These are phyloP conservation scores for Kwoniella newhampshirensis DNA, from an alignment of 768 basidiomycete genomes.

Conservation along the genomic window DNA sequence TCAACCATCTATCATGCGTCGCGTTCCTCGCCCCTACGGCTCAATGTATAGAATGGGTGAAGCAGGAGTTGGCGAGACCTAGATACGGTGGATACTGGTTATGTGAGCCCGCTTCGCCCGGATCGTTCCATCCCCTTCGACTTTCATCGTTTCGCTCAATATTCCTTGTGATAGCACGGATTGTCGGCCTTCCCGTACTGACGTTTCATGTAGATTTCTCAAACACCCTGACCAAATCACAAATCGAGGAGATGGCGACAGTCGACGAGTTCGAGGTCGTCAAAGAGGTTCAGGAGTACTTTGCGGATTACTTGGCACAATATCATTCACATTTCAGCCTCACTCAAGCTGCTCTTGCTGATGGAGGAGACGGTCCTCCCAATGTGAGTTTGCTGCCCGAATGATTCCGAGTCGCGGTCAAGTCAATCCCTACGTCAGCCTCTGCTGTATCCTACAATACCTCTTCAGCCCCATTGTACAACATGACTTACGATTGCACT, in stretches of 20 bases:
- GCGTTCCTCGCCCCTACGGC: constrained; percentile 85
- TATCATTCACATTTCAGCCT: constrained; percentile 83
- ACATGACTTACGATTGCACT: not conserved
- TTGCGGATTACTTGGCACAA: constrained; percentile 90
- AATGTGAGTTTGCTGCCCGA: constrained; percentile 40
- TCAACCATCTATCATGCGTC: constrained; percentile 96
- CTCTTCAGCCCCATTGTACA: not conserved
- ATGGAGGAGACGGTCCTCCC: constrained; percentile 52
- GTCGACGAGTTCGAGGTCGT: constrained; percentile 96
- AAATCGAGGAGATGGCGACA: constrained; percentile 88
- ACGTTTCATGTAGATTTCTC: constrained; percentile 73
- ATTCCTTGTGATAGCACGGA: too few species aligned
- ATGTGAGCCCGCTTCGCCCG: constrained; percentile 73
- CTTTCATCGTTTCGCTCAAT: too few species aligned
- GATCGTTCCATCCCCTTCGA: not conserved
- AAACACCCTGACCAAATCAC: constrained; percentile 81
- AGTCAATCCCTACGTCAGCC: not conserved
- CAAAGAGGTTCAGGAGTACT: constrained; percentile 92
- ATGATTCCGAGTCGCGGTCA: not conserved
- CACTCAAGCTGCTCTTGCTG: constrained; percentile 42
- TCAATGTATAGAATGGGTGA: constrained; percentile 77
- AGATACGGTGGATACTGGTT: constrained; percentile 98
- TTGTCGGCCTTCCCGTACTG: too few species aligned
- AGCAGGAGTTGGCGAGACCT: constrained; percentile 79
- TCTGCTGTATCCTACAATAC: not conserved